Conservation (phyloP, 345 rosid species). For the Punica granatum region DNA sequence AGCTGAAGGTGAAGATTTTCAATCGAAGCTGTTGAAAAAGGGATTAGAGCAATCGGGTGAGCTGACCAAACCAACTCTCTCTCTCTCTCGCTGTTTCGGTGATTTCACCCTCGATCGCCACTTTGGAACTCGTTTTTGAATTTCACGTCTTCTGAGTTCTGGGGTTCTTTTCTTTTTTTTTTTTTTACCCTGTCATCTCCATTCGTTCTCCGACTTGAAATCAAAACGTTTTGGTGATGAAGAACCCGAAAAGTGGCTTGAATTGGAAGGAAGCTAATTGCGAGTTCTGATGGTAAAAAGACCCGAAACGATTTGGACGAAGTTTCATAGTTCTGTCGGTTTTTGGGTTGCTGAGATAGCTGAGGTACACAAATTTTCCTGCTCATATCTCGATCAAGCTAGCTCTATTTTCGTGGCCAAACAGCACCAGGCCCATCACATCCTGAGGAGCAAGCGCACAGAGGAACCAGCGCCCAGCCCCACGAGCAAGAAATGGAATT, state of each 20-base stretch:
- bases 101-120: background rate
- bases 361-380: too few species aligned
- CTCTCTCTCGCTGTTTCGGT: background rate
- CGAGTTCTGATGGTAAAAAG: too few species aligned
- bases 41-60: background rate
- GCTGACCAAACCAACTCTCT: background rate
- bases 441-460: background rate
- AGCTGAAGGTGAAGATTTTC: background rate
- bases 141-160: background rate
- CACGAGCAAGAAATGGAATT: slow-evolving; percentile 4
- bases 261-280: too few species aligned
- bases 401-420: background rate
- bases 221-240: too few species aligned
- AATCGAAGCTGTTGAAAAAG: background rate
- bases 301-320: too few species aligned
- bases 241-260: too few species aligned
- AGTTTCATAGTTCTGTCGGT: too few species aligned
- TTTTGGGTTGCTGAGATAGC: too few species aligned
- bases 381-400: too few species aligned
- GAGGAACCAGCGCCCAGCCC: background rate
- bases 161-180: background rate
- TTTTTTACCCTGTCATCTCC: too few species aligned
- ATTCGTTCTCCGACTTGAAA: too few species aligned
- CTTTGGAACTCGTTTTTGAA: background rate
- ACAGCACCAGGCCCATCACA: background rate